Conservation (phyloP, 148 eudicot species). For the Chenopodium berlandieri region DNA sequence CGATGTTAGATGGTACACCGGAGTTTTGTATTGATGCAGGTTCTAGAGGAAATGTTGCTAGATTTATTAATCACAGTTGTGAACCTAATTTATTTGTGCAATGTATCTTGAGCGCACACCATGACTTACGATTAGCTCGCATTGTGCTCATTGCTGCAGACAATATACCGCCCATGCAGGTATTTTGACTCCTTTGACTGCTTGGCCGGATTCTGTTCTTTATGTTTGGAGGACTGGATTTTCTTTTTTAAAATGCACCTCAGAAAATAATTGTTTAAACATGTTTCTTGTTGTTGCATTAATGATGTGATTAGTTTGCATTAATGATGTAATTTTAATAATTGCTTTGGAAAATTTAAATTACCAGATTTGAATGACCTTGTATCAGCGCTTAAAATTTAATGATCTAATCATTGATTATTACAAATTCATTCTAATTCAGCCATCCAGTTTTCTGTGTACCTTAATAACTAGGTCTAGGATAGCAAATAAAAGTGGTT, state of each 20-base stretch:
- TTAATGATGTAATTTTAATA: no score
- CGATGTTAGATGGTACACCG: constrained; percentile 42
- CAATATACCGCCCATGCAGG: constrained; percentile 74
- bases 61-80: constrained; percentile 85
- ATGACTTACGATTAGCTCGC: constrained; percentile 59
- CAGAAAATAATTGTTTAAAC: not conserved
- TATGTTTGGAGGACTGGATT: no score
- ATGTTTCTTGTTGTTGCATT: not conserved
- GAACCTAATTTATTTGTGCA: constrained; percentile 80
- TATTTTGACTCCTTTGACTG: constrained; percentile 13
- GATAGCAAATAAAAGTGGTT: no score
- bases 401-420: no score
- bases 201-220: not conserved
- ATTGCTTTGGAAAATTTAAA: not conserved
- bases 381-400: not conserved
- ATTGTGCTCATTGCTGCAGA: constrained; percentile 74
- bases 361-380: not conserved
- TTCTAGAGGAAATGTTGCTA: constrained; percentile 55
- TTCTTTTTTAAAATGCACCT: no score
- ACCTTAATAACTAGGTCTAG: not conserved
- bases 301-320: not conserved
- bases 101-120: constrained; percentile 65
- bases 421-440: not conserved
- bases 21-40: constrained; percentile 78
- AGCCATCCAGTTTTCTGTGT: not conserved